Base-by-base conservation (phyloP, 768 basidiomycete species). In the Panaeolus papilionaceus region DNA sequence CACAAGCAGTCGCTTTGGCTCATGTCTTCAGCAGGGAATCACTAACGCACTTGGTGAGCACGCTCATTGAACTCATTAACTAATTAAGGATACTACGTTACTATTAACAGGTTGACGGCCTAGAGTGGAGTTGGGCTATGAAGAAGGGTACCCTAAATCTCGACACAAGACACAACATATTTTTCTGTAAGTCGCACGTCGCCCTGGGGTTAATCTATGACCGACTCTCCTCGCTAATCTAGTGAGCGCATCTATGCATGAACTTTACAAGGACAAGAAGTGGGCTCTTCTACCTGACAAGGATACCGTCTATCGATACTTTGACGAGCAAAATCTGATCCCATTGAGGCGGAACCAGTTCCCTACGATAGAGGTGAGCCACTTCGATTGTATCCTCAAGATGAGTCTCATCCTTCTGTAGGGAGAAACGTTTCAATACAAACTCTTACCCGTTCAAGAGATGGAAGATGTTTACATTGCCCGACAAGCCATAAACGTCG, bases 71-170 rank as follows among this genome's bases (percentile, higher is more conserved):
- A 33, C 33, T 33, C 5, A 2, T 33, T 33, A 33, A 5, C 5
- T 33, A 33, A 33, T 33, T 3, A 33, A 3, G 2, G 3, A 33
- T 33, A 33, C 33, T 33, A 33, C 1, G 1, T 1, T 33, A 33
- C 33, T 3, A 33, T 5, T 33, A 28, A 9, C 4, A 58, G 54
- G 4, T 37, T 5, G 54, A 58, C 11, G 16, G 26, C 33, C 7
- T 58, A 33, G 54, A 58, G 33, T 58, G 54, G 54, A 11, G 28
- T 28, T 58, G 54, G 54, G 14, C 14, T 4, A 58, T 58, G 54
- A 58, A 33, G 14, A 58, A 28, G 14, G 54, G 54, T 4, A 58
- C 54, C 6, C 16, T 58, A 3, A 58, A 37, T 18, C 26, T 58
- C 28, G 54, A 58, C 10, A 58, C 54, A 7, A 28, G 54, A 11